Evolutionary conservation across 257 asterid species (phyloP).

Genomic region (Oldenlandia corymbosa): DNA sequence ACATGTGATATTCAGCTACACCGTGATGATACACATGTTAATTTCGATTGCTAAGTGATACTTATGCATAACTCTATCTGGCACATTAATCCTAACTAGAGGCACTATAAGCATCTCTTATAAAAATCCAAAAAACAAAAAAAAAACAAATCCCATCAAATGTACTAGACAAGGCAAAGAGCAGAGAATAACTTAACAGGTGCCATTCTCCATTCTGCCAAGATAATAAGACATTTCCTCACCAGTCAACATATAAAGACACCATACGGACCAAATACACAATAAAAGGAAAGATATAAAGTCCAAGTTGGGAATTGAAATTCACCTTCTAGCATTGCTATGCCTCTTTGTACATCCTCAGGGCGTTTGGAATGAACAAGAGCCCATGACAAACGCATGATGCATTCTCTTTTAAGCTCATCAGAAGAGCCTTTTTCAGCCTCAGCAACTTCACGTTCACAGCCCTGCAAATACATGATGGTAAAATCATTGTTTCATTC

Average conservation of each 20-base stretch:
- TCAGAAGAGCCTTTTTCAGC: slow-evolving; percentile 76
- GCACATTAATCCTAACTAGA: not conserved
- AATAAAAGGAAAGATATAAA: slow-evolving; percentile 1
- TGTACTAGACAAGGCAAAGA: not conserved
- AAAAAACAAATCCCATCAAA: not conserved
- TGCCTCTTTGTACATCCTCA: slow-evolving; percentile 84
- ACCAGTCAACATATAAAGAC: not conserved
- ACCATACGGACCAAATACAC: not conserved
- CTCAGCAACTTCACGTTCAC: slow-evolving; percentile 87
- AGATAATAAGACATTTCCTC: too few relatives aligned
- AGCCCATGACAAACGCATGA: slow-evolving; percentile 96
- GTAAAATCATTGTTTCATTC: too few relatives aligned
- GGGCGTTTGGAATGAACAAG: slow-evolving; percentile 87
- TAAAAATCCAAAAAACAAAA: too few relatives aligned
- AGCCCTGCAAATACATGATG: slow-evolving; percentile 48
- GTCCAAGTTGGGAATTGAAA: slow-evolving; percentile 1
- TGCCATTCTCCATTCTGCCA: not conserved
- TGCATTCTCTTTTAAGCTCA: slow-evolving; percentile 63
- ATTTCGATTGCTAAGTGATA: too few relatives aligned
- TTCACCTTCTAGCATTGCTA: slow-evolving; percentile 95
- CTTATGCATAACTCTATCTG: not conserved
- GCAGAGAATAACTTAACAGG: not conserved
- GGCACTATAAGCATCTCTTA: too few relatives aligned
- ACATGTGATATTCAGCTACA: too few relatives aligned
- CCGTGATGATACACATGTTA: too few relatives aligned